Evolutionary conservation across 805 yeast genomes (phyloP), one percentile per base, ranked within the genome.

Genomic region (fission yeast (Schizosaccharomyces pombe)): DNA sequence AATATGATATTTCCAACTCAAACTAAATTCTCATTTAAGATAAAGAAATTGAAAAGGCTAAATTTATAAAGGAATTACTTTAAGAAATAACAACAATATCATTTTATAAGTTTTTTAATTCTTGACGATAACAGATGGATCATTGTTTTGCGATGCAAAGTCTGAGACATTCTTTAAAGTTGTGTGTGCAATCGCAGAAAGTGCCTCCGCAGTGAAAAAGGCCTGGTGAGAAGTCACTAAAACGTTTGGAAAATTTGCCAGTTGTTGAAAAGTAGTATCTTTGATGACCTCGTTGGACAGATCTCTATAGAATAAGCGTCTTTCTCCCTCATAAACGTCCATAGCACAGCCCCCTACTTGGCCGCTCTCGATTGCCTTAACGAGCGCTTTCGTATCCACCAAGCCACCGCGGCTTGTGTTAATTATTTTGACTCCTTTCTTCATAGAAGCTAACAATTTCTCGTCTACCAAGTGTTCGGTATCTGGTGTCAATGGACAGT

Each of bases 381-480:
- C 62, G 54, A 73, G 62, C 24, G 68, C 70, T 26, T 60, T 58
- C 57, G 74, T 75, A 58, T 74, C 70, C 55, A 73, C 69, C 33
- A 73, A 68, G 2, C 75, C 75, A 3, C 77, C 77, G 52, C 77
- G 64, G 14, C 76, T 73, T 30, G 75, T 72, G 62, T 73, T 73
- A 55, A 73, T 62, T 12, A 47, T n/a, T 4, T 16, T 28, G 1
- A 66, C 74, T 9, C 73, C 75, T 52, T 65, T 64, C 60, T 74
- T 73, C 73, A 72, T 69, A 58, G 68, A 66, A 52, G 58, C 58
- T 55, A 74, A 60, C 11, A 63, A 60, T 33, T 66, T 68, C 52
- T 60, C 61, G 60, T 70, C 65, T 60, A 74, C 66, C 56, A 71
- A 63, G 59, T 74, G 75, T 53, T 61, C 65, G 1, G 78, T 74